Percentiles rank a stretch among this genome's conserved stretches.
These are phyloP conservation scores for Apiospora marii DNA, from an alignment of 2,329 filamentous ascomycete genomes.

Conservation along the genomic window DNA sequence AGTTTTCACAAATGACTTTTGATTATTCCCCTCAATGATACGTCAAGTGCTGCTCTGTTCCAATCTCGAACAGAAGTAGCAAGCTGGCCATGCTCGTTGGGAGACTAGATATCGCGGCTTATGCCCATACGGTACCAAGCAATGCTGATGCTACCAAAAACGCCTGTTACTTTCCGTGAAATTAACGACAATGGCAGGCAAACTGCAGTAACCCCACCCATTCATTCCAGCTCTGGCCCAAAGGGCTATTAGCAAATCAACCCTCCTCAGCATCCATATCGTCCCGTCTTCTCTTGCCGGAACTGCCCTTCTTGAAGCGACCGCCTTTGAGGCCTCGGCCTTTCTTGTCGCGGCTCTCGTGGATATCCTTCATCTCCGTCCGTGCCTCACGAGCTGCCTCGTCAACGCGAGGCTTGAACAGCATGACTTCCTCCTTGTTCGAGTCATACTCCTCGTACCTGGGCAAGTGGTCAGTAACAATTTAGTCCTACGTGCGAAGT, in stretches of 20 bases:
- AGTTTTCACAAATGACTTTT: not conserved
- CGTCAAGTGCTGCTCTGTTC: not conserved
- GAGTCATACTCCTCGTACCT: constrained; percentile 64
- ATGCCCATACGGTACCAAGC: not conserved
- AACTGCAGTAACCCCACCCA: not conserved
- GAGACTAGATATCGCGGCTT: not conserved
- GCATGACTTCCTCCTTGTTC: constrained; percentile 84
- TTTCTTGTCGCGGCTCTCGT: constrained; percentile 72
- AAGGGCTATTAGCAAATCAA: constrained; percentile 40
- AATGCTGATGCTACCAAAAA: not conserved
- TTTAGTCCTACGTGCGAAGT: no score
- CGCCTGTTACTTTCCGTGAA: not conserved
- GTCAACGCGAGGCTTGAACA: constrained; percentile 78
- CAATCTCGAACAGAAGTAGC: not conserved
- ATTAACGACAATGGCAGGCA: not conserved
- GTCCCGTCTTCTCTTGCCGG: constrained; percentile 53
- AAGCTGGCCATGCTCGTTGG: not conserved
- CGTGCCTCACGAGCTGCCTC: constrained; percentile 85
- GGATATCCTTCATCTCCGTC: constrained; percentile 80
- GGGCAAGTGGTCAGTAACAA: not conserved
- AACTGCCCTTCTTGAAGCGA: constrained; percentile 51
- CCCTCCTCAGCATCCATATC: constrained; percentile 82
- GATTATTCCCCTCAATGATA: not conserved
- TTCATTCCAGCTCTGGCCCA: not conserved
- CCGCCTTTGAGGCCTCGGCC: constrained; percentile 55